Evolutionary conservation across 2,329 filamentous ascomycete genomes (phyloP), one percentile per base, ranked within the genome.

Genomic region (Ustilaginoidea virens): DNA sequence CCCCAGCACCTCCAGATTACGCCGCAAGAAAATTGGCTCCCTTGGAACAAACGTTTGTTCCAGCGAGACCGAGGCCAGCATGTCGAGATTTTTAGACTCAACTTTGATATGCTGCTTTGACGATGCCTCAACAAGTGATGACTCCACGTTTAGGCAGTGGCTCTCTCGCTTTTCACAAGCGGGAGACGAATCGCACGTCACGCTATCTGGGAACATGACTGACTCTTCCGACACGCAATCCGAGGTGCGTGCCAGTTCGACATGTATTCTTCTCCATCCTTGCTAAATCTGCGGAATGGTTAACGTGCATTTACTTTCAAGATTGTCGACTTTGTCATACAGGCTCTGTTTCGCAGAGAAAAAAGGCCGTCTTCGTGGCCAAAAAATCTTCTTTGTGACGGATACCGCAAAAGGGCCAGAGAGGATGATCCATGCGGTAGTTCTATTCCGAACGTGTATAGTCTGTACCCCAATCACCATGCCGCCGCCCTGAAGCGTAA

Each of bases 361-460:
- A 55, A 61, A 18, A 47, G 17, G 53, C 52, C 33, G 49, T 59
- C 39, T 7, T 20, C 37, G 28, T 69, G 66, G 43, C 75, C 78
- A 2, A 66, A 69, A 28, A 81, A 94, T 53, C 44, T 93, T 5
- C 66, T 98, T 4, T 86, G 82, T 40, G 77, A 92, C 58, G 87
- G 87, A 15, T 92, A 76, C 42, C 71, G 77, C 41, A 69, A 63
- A 39, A 47, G 54, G 16, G 39, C 40, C 19, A 45, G 40, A 18
- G 52, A 48, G 16, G 42, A 37, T 5, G 43, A 45, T 5, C 38
- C 48, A 9, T 34, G 32, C 2, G 36, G 36, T 7, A 60, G 59
- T 19, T 48, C 41, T 6, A 74, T 90, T 23, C 76, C 74, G 0
- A 82, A 79, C 0, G 45, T 92, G 6, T 65, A 67, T 33, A 63